Conservation (phyloP, 306 rosid genomes). For the Sicyos edulis region DNA sequence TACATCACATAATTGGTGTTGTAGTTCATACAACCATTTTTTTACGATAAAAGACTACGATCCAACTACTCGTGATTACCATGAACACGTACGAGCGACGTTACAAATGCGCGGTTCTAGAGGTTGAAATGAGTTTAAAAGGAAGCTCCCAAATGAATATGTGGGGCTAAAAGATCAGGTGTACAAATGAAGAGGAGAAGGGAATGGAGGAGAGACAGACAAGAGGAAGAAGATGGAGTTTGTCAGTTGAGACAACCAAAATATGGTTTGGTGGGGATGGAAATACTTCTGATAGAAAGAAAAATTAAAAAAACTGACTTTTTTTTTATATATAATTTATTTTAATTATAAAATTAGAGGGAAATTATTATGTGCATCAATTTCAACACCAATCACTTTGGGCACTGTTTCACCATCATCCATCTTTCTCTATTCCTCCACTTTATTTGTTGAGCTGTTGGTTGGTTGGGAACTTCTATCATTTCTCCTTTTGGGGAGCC, state of each 20-base stretch:
- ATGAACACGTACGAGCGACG: too few species aligned
- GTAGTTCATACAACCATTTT: too few species aligned
- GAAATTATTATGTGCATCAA: slow-evolving; percentile 1
- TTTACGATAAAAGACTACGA: too few species aligned
- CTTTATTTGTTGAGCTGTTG: slow-evolving; percentile 6
- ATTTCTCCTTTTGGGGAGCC: slow-evolving; percentile 6
- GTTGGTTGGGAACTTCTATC: slow-evolving; percentile 4
- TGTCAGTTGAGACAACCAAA: slow-evolving; percentile 8
- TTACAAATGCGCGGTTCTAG: too few species aligned
- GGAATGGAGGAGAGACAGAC: slow-evolving; percentile 16
- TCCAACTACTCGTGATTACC: too few species aligned
- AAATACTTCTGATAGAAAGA: neutral
- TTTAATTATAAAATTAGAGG: neutral
- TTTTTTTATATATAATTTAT: neutral
- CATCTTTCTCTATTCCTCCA: neutral
- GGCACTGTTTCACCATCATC: slow-evolving; percentile 16
- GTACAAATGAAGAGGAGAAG: neutral
- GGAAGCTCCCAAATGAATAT: slow-evolving; percentile 8
- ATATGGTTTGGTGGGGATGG: slow-evolving; percentile 4
- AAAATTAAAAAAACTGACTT: too few species aligned
- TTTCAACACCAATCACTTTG: slow-evolving; percentile 17
- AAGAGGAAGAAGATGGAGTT: slow-evolving; percentile 17
- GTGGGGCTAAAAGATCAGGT: neutral
- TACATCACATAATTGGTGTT: too few species aligned
- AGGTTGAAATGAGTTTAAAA: neutral